Base-by-base conservation (phyloP, 1,284 basidiomycete genomes). In the Apiotrichum veenhuisii region DNA sequence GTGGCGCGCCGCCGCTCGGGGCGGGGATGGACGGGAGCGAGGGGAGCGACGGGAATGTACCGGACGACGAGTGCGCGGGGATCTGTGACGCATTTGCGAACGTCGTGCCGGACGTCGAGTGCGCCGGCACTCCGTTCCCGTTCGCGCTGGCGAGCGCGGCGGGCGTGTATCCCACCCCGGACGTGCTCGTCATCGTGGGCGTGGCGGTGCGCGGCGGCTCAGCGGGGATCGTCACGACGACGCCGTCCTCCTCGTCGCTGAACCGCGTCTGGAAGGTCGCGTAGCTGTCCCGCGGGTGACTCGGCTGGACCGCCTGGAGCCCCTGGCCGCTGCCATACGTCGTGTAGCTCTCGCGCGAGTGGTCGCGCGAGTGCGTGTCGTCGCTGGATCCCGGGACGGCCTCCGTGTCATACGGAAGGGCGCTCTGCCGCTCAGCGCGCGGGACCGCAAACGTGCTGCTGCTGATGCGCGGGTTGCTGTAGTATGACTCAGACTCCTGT, bases 221-320 rank as follows among this genome's bases (percentile, higher is more conserved):
- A 15, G 36, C 46, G 27, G 56, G 56, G 9, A 58, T 54, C 18
- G 36, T 40, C 3, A 58, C 56, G 17, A 58, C 52, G 3, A 50
- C 38, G 15, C 38, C 49, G n/a, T 40, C 37, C 34, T 49, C 47
- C 14, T 18, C 18, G 14, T 50, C 36, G 12, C n/a, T 30, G 49
- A 27, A 15, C n/a, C 38, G 37, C 15, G 36, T 38, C 15, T 33
- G 23, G 38, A 30, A 40, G 23, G 49, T 41, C 25, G 18, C n/a
- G 49, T 50, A 50, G 2, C 15, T n/a, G 7, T 41, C 37, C 18
- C 37, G 48, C 22, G 46, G 30, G 45, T 34, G 17, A 4, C 14
- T 27, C 22, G 8, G 8, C 41, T 18, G 17, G 23, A 9, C 14
- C n/a, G 44, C 18, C 18, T 20, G 14, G n/a, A n/a, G n/a, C n/a